Evolutionary conservation across 179 eudicot species (phyloP).

Genomic region (Silene noctiflora): DNA sequence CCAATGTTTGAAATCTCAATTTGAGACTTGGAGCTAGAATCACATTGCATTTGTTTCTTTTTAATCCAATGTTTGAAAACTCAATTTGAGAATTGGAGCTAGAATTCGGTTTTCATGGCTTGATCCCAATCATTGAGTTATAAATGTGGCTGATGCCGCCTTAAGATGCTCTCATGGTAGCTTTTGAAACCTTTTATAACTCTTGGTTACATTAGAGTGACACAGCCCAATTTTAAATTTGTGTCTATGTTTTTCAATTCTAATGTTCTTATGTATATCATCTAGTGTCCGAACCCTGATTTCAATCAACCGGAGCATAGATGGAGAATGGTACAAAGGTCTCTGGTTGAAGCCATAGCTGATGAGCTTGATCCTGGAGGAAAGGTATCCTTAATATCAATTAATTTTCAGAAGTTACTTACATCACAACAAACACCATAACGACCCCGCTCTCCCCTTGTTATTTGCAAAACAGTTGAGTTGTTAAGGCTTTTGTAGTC

Average conservation of each 20-base stretch:
- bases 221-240: too few relatives aligned
- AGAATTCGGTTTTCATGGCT: too few relatives aligned
- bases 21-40: too few relatives aligned
- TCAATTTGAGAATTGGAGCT: too few relatives aligned
- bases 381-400: constrained; percentile 41
- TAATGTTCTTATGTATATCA: constrained; percentile 4
- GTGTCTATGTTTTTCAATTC: background rate
- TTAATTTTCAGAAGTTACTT: too few relatives aligned
- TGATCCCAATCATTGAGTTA: too few relatives aligned
- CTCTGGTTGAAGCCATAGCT: constrained; percentile 63
- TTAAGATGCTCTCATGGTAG: too few relatives aligned
- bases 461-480: background rate
- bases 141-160: too few relatives aligned
- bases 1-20: too few relatives aligned
- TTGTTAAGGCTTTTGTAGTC: background rate
- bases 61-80: too few relatives aligned
- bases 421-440: background rate
- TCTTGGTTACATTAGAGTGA: too few relatives aligned
- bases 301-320: constrained; percentile 70
- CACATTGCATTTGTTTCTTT: background rate
- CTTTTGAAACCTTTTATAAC: too few relatives aligned
- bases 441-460: background rate
- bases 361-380: constrained; percentile 57
- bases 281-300: constrained; percentile 91
- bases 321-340: constrained; percentile 79